Percentiles rank a stretch among this genome's conserved stretches.
These are phyloP conservation scores for Yarrowia sp. DNA, from an alignment of 805 yeast genomes.

Conservation along the genomic window DNA sequence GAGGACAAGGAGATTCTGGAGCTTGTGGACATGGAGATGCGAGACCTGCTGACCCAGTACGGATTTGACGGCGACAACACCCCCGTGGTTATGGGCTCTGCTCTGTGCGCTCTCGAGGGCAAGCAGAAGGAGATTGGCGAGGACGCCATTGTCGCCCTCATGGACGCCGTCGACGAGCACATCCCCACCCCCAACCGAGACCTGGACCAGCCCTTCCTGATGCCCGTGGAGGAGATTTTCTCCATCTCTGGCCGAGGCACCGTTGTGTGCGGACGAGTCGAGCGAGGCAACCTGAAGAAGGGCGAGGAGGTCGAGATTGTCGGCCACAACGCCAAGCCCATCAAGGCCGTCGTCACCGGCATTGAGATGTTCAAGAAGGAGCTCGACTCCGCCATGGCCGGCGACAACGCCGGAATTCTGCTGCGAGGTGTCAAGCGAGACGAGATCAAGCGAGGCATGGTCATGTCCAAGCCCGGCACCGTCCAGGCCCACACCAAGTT, in stretches of 20 bases:
- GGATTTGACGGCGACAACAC: slow-evolving; percentile 98
- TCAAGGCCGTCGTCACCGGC: slow-evolving; percentile 95
- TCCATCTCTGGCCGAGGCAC: slow-evolving; percentile 99
- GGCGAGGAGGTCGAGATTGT: slow-evolving; percentile 98
- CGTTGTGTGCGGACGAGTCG: slow-evolving; percentile 98
- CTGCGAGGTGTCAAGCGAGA: slow-evolving; percentile 98
- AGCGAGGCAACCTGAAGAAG: slow-evolving; percentile 95
- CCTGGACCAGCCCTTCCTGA: slow-evolving; percentile 90
- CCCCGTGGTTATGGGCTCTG: slow-evolving; percentile 98
- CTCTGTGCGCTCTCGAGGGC: slow-evolving; percentile 91
- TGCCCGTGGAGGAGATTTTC: slow-evolving; percentile 97
- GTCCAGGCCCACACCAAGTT: slow-evolving; percentile 91
- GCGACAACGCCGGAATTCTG: slow-evolving; percentile 97
- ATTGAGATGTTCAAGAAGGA: slow-evolving; percentile 99
- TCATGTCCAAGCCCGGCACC: slow-evolving; percentile 86
- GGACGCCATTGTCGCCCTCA: slow-evolving; percentile 74
- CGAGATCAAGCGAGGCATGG: slow-evolving; percentile 96
- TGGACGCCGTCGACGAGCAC: slow-evolving; percentile 89
- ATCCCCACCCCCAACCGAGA: slow-evolving; percentile 98
- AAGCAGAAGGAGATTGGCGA: slow-evolving; percentile 88
- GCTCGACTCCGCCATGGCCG: slow-evolving; percentile 95
- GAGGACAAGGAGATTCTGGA: slow-evolving; percentile 99
- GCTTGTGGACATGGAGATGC: slow-evolving; percentile 99
- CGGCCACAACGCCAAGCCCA: slow-evolving; percentile 80
- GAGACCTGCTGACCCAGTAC: slow-evolving; percentile 84